Base-by-base conservation (phyloP, 2,329 filamentous ascomycete species). In the Aureobasidium lini region DNA sequence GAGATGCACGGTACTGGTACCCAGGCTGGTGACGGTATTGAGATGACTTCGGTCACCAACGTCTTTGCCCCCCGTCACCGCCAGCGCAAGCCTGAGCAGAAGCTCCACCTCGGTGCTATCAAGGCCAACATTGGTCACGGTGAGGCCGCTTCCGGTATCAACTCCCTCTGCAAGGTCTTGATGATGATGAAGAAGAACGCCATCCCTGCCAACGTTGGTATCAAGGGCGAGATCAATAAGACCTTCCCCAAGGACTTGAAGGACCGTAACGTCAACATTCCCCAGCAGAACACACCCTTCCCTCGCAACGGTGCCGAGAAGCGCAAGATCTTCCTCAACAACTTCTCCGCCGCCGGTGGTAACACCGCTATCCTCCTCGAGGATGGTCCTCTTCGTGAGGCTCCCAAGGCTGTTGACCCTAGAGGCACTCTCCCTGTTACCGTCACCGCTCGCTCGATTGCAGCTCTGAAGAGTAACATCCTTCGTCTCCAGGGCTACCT, bases 1-100 rank as follows among this genome's bases (percentile, higher is more conserved):
- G 90, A 95, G 73, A 90, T 94, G 85, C 90, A 95, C 71, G 90
- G 89, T 13, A 95, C 90, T 2, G 90, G 90, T 34, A 95, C 89
- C 0, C 89, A 94, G 71, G 89, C 88, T 34, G 90, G 89, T 62
- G 90, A 95, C 68, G 85, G 84, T 7, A 87, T 84, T 4, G 91
- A 96, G 71, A 92, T 93, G 86, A 78, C 84, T 1, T 90, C 87
- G 0, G 87, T 95, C 50, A 84, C 85, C 23, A 78, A 81, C 50
- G 77, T 81, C 18, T 87, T 87, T 65, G 84, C 82, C 46, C 79
- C 81, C 23, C 75, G 76, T 57, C 72, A 79, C 64, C 74, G 76
- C 43, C 76, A 79, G 66, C 77, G 79, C 53, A 72, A 69, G 36
- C 73, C 77, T 9, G 77, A 80, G 37, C 70, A 81, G 70, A 74